Base-by-base conservation (phyloP, 352 stramenopile species). In the Nothophytophthora sp. region DNA sequence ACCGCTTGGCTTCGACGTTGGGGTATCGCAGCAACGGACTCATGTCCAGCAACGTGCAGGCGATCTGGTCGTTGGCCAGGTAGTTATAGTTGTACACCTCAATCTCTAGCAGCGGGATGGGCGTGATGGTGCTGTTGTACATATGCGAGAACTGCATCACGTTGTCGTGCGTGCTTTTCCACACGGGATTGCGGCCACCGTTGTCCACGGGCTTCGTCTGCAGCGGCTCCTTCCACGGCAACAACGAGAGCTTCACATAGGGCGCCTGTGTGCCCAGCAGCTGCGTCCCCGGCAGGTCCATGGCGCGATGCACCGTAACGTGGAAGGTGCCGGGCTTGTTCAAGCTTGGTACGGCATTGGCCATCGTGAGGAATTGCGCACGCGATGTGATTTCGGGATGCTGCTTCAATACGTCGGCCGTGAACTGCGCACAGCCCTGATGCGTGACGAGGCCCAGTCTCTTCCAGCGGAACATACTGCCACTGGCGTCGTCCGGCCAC, bases 11-110 rank as follows among this genome's bases (percentile, higher is more conserved):
- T 42, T 84, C 66, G 32, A 88, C 50, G 28, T 86, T 86, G 0
- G 85, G 82, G 36, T 86, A 91, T 9, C 78, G 79, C 15, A 95
- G 55, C 29, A 95, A 44, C 16, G 85, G 85, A 22, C 77, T 89
- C 79, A 92, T 95, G 32, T 91, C 82, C 28, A 95, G 53, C 32
- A 95, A 59, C 3, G 76, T 72, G 20, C 78, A 92, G 19, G 85
- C 85, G n/a, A 91, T 63, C 43, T 90, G 69, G 24, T 95, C 82
- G 40, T 95, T 76, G 4, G 80, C 62, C 27, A 95, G 50, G 54
- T 91, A 95, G 51, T 88, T 92, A 36, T 80, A 81, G 42, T 89
- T 95, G 67, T 86, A 95, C 27, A 95, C 77, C 51, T 95, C 82
- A 22, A 95, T 75, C 52, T 93, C 82, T 1, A 95, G 60, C 16